Evolutionary conservation across 305 asterid species (phyloP), one percentile per base, ranked within the genome.

Genomic region (Rubia peregrina): DNA sequence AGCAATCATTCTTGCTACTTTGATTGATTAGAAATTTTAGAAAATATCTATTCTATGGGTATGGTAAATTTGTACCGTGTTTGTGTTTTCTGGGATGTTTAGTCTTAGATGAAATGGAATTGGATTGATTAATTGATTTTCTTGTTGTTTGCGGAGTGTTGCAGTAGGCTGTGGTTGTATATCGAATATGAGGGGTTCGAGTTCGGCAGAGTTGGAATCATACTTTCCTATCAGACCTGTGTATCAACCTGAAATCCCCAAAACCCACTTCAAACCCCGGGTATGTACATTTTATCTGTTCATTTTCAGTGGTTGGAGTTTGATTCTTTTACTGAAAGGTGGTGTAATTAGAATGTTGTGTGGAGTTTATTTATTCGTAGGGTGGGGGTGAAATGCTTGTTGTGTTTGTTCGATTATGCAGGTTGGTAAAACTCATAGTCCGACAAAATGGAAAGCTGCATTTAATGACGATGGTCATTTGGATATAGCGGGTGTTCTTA

Each of bases 361-460:
- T 14, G 22, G 55, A 30, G 22, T 21, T 55, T 42, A 43, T 26
- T 61, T 5, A 14, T 67, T 61, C 16, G 13, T 48, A 16, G 10
- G 42, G 61, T 65, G 61, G 38, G 43, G 13, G 6, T 43, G n/a
- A 42, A 48, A 30, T 8, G 11, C 55, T 17, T 26, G 46, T 48
- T 63, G 61, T 30, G 24, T 36, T 57, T 16, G 59, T 51, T 22
- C n/a, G 59, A n/a, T 51, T 51, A 22, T 51, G 21, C 79, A 92
- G 98, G 95, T 83, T 14, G 98, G 98, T 46, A 92, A 85, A 81
- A 87, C 95, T 78, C 81, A 90, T 69, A 84, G 98, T 79, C 86
- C 88, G 56, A 92, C 96, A 85, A 90, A 96, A 81, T 92, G 98
- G 98, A 86, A 87, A 75, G 96, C 89, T 1, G 95, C 98, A 78